Base-by-base conservation (phyloP, 768 basidiomycete genomes). In the Tulasnella sp. region DNA sequence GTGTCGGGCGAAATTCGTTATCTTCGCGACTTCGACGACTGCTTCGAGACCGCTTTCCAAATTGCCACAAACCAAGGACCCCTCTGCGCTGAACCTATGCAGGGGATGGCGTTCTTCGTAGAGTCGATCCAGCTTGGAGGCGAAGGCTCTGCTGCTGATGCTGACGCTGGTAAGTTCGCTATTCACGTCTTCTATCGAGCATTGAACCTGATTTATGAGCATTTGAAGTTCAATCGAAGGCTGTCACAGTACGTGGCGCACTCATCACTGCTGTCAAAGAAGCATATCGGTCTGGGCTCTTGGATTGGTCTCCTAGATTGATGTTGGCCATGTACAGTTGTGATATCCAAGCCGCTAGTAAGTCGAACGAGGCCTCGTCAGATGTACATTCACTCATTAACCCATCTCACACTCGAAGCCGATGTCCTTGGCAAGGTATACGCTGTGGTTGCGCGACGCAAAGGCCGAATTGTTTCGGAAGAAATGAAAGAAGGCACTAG, bases 271-370 rank as follows among this genome's bases (percentile, higher is more conserved):
- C 91, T 3, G 91, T 94, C 55, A 90, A 92, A 83, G 98, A 99
- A 81, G 91, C 94, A 0, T 99, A 96, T 83, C 89, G 93, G 79
- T 92, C 91, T 80, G 96, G 93, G 0, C 83, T 99, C 77, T 86
- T 99, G 69, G 98, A 99, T 84, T 99, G 98, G 98, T 98, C 96
- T 1, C 98, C 98, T 18, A 88, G 98, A 78, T 88, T 99, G 81
- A 94, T 96, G 91, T 86, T 99, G 81, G 98, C 98, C 0, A 99
- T 99, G 95, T 99, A 99, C 84, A 92, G 93, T 16, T 99, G 97
- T 84, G 96, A 99, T 82, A 99, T 99, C 75, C 98, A 98, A 85
- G 94, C 96, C 1, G 96, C 97, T 20, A 94, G 96, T 98, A 83
- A 82, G 94, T 87, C 18, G 42, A 67, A 51, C 46, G 37, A 1